phyloP scores from a whole-genome alignment of 2,329 filamentous ascomycete genomes.

The Nemania serpens region DNA sequence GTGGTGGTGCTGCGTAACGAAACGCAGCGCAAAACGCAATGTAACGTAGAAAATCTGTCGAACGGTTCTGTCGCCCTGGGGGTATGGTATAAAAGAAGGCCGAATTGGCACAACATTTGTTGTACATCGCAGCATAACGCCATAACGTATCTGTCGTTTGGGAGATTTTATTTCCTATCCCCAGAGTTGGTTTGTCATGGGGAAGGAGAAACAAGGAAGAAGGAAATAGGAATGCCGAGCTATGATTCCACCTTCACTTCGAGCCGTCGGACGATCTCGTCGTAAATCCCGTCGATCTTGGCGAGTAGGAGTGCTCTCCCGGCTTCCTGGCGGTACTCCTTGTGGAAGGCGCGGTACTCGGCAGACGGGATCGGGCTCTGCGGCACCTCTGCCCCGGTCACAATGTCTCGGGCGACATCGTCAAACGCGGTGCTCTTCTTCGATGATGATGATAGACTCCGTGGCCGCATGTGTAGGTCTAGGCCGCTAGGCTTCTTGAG shows the following conservation, averaged over 20 bases:
- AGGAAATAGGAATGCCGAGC: background rate
- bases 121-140: conserved; percentile 23
- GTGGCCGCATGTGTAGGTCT: conserved; percentile 25
- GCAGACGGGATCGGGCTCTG: conserved; percentile 28
- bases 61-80: conserved; percentile 1
- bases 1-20: no score
- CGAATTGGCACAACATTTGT: conserved; percentile 16
- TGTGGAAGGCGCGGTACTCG: conserved; percentile 32
- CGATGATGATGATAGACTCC: conserved; percentile 28
- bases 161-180: conserved; percentile 1
- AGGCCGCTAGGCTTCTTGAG: conserved; percentile 31
- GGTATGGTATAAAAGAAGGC: conserved; percentile 20
- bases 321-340: conserved; percentile 31
- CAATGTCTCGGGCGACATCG: conserved; percentile 32
- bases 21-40: background rate
- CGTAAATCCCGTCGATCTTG: conserved; percentile 31
- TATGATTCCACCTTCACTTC: conserved; percentile 28
- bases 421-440: conserved; percentile 31
- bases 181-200: background rate
- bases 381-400: conserved; percentile 31
- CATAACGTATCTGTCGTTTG: conserved; percentile 15
- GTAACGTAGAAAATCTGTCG: conserved; percentile 4
- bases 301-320: conserved; percentile 30
- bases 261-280: conserved; percentile 30
- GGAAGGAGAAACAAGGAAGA: no score